phyloP scores from a whole-genome alignment of 1,284 basidiomycete species.

The Melanopsichium pennsylvanicum region DNA sequence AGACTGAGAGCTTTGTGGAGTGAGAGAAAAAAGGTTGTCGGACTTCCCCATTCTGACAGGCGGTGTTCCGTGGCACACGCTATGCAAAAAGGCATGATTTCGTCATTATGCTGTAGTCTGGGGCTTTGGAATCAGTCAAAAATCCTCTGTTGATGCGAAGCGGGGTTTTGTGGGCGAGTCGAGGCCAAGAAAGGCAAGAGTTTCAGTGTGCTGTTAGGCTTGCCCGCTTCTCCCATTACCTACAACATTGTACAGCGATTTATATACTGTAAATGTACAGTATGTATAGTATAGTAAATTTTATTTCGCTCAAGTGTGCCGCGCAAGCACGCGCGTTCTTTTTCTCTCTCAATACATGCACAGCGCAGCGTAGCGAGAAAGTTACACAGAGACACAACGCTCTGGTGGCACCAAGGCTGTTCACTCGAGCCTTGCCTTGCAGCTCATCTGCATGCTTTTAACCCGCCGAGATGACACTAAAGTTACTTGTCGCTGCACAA shows the following conservation, averaged over 20 bases:
- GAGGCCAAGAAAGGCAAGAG: constrained; percentile 5
- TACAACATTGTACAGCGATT: no score
- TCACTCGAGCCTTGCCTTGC: constrained; percentile 5
- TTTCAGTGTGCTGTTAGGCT: neutral
- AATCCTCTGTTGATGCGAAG: neutral
- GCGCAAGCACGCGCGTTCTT: no score
- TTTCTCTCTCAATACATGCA: no score
- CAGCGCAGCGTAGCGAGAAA: constrained; percentile 3
- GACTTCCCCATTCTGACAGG: constrained; percentile 6
- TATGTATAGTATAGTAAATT: no score
- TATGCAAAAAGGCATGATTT: neutral
- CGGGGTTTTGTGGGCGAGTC: constrained; percentile 3
- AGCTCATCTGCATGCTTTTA: constrained; percentile 2
- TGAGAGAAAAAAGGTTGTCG: constrained; percentile 5
- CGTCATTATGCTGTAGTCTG: constrained; percentile 24
- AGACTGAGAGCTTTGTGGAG: neutral
- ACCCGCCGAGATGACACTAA: neutral
- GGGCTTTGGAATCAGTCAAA: neutral
- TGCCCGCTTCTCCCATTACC: no score
- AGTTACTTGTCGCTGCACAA: neutral
- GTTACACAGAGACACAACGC: constrained; percentile 5
- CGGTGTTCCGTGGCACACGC: constrained; percentile 3
- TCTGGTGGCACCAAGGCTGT: neutral
- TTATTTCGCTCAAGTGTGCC: no score
- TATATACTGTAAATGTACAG: no score